Evolutionary conservation across 306 rosid species (phyloP).

Genomic region (Prinsepia uniflora): DNA sequence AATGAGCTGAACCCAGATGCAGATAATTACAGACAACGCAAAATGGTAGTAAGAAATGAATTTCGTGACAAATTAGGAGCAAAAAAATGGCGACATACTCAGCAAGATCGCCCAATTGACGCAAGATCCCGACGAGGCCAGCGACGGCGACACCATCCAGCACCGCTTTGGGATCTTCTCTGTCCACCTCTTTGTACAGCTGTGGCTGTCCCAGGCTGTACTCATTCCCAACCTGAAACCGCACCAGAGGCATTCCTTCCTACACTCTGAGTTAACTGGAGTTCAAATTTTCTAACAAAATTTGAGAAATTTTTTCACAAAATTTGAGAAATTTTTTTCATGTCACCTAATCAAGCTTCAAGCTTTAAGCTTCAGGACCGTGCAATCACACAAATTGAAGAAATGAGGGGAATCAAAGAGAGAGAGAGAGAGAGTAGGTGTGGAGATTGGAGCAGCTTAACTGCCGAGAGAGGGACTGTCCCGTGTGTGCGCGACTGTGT

Average conservation of each 20-base stretch:
- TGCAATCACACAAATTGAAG: conserved; percentile 20
- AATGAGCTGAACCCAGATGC: conserved; percentile 9
- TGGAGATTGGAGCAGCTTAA: conserved; percentile 66
- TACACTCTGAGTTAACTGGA: conserved; percentile 1
- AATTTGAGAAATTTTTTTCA: background rate
- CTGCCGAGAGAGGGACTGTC: conserved; percentile 48
- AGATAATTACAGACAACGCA: background rate
- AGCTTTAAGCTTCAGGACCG: conserved; percentile 4
- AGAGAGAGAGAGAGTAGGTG: conserved; percentile 24
- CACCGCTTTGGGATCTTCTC: conserved; percentile 92
- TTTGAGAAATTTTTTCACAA: background rate
- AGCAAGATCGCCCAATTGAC: conserved; percentile 97
- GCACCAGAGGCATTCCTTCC: conserved; percentile 70
- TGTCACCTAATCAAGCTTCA: background rate
- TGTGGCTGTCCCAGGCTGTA: conserved; percentile 63
- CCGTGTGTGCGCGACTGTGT: background rate
- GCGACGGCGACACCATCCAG: conserved; percentile 83
- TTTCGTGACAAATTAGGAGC: background rate
- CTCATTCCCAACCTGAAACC: conserved; percentile 77
- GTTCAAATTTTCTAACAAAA: conserved; percentile 2
- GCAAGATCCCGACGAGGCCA: conserved; percentile 97
- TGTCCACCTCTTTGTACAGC: conserved; percentile 50
- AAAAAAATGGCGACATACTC: conserved; percentile 51
- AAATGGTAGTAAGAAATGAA: conserved; percentile 8
- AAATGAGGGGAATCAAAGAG: conserved; percentile 43